Evolutionary conservation across 345 rosid species (phyloP), one percentile per base, ranked within the genome.

Genomic region (Gossypium anomalum): DNA sequence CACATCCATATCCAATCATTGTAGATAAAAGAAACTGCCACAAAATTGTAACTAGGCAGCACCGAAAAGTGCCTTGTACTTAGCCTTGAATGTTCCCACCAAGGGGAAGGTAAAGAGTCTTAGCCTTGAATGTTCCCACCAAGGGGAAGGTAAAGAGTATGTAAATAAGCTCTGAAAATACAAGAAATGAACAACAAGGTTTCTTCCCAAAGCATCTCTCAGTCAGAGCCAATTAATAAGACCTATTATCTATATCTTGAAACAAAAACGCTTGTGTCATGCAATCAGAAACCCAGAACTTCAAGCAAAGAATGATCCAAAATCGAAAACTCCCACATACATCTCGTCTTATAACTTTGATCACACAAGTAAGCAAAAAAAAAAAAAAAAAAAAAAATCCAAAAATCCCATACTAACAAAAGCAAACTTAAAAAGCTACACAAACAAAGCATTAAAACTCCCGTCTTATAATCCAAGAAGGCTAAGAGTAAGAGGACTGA

Each of bases 291-390:
- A 62, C 27, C 80, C 78, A 82, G 72, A 68, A 51, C 69, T 78
- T 78, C 55, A 87, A 85, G 88, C 52, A 81, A 85, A 47, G 88
- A 82, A 85, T 76, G 77, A 58, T 12, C 51, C 51, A 66, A 77
- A 72, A 72, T 7, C 19, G 45, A 52, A 73, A 80, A 80, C 73
- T 74, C 61, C 61, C 51, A 20, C 29, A 8, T 12, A 20, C 11
- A 63, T 9, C 61, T 83, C 72, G 66, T 72, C 45, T 64, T 52
- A 55, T 71, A 74, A 19, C 76, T 85, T 34, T 41, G 77, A 90
- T 86, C 87, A 66, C 75, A 58, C 45, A 72, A 89, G 87, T 63
- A 86, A 86, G 72, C 83, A 75, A 64, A 45, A 67, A 53, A 38
- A n/a, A 62, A 16, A 59, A 4, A 64, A 2, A 25, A 75, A 47